Percentiles rank a stretch among this genome's conserved stretches.
These are phyloP conservation scores for Bipolaris cookei DNA, from an alignment of 2,329 filamentous ascomycete species.

Conservation along the genomic window DNA sequence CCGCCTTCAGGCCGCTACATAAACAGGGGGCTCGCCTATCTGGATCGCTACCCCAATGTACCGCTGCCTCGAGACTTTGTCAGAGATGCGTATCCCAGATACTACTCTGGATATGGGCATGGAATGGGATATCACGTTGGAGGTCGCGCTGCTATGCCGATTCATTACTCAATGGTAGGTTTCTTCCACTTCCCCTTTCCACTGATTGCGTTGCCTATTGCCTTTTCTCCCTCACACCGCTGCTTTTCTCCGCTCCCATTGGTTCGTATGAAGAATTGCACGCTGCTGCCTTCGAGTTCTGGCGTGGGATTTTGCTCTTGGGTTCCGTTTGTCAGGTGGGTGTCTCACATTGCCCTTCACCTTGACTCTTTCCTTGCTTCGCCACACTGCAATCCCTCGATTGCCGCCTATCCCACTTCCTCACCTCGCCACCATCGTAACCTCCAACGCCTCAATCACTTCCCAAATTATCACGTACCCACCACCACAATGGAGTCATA, in stretches of 20 bases:
- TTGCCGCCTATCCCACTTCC: conserved; percentile 1
- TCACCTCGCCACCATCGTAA: not conserved
- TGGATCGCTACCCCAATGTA: conserved; percentile 7
- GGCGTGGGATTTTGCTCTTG: not conserved
- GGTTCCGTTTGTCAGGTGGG: conserved; percentile 11
- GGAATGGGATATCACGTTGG: conserved; percentile 22
- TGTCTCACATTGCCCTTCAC: conserved; percentile 17
- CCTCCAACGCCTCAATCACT: not conserved
- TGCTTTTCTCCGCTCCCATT: conserved; percentile 17
- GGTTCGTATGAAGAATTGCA: conserved; percentile 1
- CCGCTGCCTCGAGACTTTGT: not conserved
- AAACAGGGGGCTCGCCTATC: conserved; percentile 4
- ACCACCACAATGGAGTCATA: conserved; percentile 27
- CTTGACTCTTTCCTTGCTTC: conserved; percentile 14
- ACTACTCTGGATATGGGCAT: conserved; percentile 20
- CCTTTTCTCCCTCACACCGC: conserved; percentile 22
- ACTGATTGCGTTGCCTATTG: conserved; percentile 15
- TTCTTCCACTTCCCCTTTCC: conserved; percentile 16
- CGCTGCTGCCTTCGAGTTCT: conserved; percentile 3
- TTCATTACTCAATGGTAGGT: conserved; percentile 34
- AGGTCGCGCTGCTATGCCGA: conserved; percentile 28
- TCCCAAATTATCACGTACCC: not conserved
- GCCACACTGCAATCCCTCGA: conserved; percentile 2
- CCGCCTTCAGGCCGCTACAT: conserved; percentile 21
- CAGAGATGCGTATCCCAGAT: conserved; percentile 1